Evolutionary conservation across 352 stramenopile species (phyloP), one percentile per base, ranked within the genome.

Genomic region (Phytopythium boreale): DNA sequence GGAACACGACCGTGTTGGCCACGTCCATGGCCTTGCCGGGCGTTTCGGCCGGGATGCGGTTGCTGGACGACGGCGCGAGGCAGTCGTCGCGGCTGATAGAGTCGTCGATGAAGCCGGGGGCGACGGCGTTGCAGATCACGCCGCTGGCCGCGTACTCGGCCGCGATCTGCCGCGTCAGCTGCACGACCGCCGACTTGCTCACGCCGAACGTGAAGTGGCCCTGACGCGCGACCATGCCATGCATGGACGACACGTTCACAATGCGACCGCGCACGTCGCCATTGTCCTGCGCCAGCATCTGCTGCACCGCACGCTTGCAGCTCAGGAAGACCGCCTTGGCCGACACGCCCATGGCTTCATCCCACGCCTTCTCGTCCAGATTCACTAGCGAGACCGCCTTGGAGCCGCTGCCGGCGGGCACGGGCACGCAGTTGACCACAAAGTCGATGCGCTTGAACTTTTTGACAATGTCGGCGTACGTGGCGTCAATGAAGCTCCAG

Each of bases 171-270:
- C 80, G 76, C 17, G 80, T 91, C 24, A 91, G 79, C 62, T 91
- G 82, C 53, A 82, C 75, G 56, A 89, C 62, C 4, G 75, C 80
- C 31, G 80, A 80, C 67, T 89, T 90, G 72, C 69, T 73, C 37
- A 89, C 79, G 22, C 77, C 82, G 57, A 87, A 88, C 27, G 79
- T 88, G 53, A 88, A 89, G 62, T 82, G 75, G 14, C 75, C 76
- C 59, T 81, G 77, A 19, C 76, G 80, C 22, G 79, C 79, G 27
- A 88, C 65, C 75, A 90, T 82, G 0, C 79, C 79, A 58, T 83
- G 80, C 59, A 84, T 61, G 27, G 80, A 87, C 50, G 77, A 87
- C 8, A 88, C 65, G 65, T 91, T 89, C 12, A 89, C 77, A 41
- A 89, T 89, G 44, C 79, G 79, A 14, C 79, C 82, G 17, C 80